Evolutionary conservation across 2,329 filamentous ascomycete genomes (phyloP), one percentile per base, ranked within the genome.

Genomic region (Aulographum hederae): DNA sequence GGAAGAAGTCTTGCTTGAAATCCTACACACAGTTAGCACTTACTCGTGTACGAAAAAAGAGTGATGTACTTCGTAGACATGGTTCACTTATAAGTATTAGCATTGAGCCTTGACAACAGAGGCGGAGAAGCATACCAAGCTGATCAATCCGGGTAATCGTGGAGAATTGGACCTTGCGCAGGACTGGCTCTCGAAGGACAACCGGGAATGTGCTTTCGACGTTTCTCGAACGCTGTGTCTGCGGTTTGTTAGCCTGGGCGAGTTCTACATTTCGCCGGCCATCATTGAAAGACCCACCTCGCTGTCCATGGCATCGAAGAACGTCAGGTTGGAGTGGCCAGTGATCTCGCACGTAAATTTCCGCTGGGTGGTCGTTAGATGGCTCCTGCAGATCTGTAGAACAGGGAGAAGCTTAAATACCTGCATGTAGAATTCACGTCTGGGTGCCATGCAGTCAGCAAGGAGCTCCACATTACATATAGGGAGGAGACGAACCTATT

Each of bases 301-400:
- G 57, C 82, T 92, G 53, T 80, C 73, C 18, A 86, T 67, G 17
- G 89, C 89, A 42, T 93, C 82, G 47, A 94, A 94, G 54, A 91
- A 98, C 3, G 73, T 86, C 41, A 94, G 63, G 32, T 78, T 78
- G 18, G 84, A 91, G 52, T 92, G 86, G 33, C 89, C 89, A 10
- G 84, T 93, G 41, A 95, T 91, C 50, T 92, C 80, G 54, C 91
- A 93, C 38, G 91, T 93, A 53, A 95, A 98, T 34, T 78, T 73
- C 47, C 74, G 80, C 74, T 86, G 43, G 31, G 16, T 21, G 25
- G 35, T 44, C 39, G 46, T 52, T 43, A 48, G 36, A 16, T 36
- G 33, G 13, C 28, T 14, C 27, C 19, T 18, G n/a, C 18, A 32
- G 14, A 14, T 17, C 15, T 29, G 33, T 28, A 27, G 12, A n/a